Evolutionary conservation across 2,329 filamentous ascomycete species (phyloP), one percentile per base, ranked within the genome.

Genomic region (Pezicula neosporulosa): DNA sequence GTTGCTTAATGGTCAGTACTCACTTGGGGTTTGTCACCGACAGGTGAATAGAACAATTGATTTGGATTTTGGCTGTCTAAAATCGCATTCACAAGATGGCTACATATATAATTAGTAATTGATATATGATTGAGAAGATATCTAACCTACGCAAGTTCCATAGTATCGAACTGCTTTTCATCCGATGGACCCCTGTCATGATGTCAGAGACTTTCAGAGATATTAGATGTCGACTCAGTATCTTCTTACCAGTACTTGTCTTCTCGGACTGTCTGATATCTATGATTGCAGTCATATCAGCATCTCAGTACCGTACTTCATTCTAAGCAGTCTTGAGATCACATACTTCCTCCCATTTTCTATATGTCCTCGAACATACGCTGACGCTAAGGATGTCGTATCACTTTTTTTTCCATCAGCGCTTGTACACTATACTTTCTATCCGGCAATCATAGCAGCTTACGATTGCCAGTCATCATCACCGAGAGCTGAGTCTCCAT

Each of bases 331-430:
- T 43, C 53, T 56, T 37, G 59, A 46, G 27, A 51, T 57, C 42
- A 61, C 58, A 43, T 64, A 64, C 51, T 58, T 51, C 49, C 61
- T 54, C 27, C 61, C 61, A 53, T 63, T 63, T 44, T 61, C 53
- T 37, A 62, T 56, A 4, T 58, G 51, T 13, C 61, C 62, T 42
- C 55, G 53, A 36, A 59, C 60, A 21, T 63, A 45, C 16, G 56
- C 56, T 27, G 62, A 62, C 15, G 48, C 51, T 39, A 64, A 53
- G 6, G 62, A 64, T n/a, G 61, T 64, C 12, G 61, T 62, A 21
- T 63, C 60, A 39, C 56, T 59, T 18, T 19, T 59, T 18, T 19
- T 35, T 36, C 50, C 44, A 41, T 50, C 15, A 50, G 44, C 6
- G 7, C 5, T 18, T 7, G n/a, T 16, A 10, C 18, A 19, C 6